Base-by-base conservation (phyloP, 169 alveolate genomes). In the Eimeria falciformis region DNA sequence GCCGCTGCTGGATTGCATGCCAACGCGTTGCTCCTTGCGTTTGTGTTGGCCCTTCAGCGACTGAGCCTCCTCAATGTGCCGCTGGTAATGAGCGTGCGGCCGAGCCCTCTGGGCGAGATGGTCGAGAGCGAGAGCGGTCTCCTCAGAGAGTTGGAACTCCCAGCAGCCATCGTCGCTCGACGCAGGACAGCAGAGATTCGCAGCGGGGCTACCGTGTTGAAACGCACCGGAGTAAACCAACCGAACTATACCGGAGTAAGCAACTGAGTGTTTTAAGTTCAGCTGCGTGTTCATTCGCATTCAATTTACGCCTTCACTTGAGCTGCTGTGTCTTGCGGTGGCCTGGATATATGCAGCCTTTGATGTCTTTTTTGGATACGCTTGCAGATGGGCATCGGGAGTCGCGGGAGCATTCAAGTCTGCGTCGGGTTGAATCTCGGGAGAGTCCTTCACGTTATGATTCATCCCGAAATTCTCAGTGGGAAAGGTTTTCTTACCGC, bases 341-440 rank as follows among this genome's bases (percentile, higher is more conserved):
- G 1, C 45, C 6, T 40, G 2, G 62, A 29, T 9, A 40, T 37
- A 3, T 37, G 0, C 37, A 2, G 0, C 45, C 27, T 40, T 71
- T 71, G 53, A 45, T 18, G 46, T 50, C 29, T 25, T 45, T 33
- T n/a, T 50, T 23, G 25, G 50, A 27, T 50, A 7, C 25, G 73
- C 73, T 47, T 58, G 43, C 73, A 79, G 88, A 50, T 50, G 73
- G 88, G 37, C 88, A 79, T 4, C 43, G 88, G 5, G 88, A 65
- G 37, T 58, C 53, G 47, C 69, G 88, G 14, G 88, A 79, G 55
- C 73, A 58, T 33, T 53, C 50, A 11, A 79, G 56, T 17, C 69
- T 45, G 40, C 88, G 73, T 3, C 88, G 73, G 4, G 11, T 27
- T 12, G 73, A 79, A 5, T 79, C 56, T 43, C 53, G 88, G 18